Conservation (phyloP, 495 filamentous ascomycete genomes). For the Podospora tetraspora region DNA sequence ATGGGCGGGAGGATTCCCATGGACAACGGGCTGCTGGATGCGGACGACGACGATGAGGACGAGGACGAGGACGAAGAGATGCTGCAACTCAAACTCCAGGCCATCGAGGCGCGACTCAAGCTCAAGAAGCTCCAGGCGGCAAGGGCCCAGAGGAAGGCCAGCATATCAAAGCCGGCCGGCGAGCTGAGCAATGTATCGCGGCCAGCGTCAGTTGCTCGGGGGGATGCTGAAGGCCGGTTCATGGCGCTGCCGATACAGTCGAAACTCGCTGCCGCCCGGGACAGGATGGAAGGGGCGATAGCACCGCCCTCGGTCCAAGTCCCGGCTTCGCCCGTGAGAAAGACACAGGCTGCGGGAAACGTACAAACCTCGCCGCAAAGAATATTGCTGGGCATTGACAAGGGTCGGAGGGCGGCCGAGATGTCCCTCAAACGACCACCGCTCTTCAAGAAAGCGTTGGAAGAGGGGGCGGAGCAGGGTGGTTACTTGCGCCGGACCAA, state of each 20-base stretch:
- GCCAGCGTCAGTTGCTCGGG: slow-evolving; percentile 12
- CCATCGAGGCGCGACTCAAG: slow-evolving; percentile 81
- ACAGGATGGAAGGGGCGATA: slow-evolving; percentile 25
- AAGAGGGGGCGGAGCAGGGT: slow-evolving; percentile 25
- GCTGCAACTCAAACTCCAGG: slow-evolving; percentile 72
- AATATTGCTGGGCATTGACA: slow-evolving; percentile 82
- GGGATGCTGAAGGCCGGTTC: slow-evolving; percentile 12
- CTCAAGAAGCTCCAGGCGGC: slow-evolving; percentile 77
- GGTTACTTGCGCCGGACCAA: slow-evolving; percentile 42
- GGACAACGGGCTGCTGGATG: slow-evolving; percentile 33
- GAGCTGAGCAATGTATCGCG: slow-evolving; percentile 21
- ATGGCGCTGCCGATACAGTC: slow-evolving; percentile 25
- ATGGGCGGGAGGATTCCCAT: slow-evolving; percentile 24
- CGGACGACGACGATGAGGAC: slow-evolving; percentile 42
- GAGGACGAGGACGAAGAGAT: slow-evolving; percentile 89
- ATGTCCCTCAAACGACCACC: slow-evolving; percentile 78
- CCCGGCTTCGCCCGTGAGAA: slow-evolving; percentile 69
- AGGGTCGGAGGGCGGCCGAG: slow-evolving; percentile 73
- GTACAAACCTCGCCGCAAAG: slow-evolving; percentile 72
- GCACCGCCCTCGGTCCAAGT: slow-evolving; percentile 58
- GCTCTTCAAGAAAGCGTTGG: slow-evolving; percentile 33
- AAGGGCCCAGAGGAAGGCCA: slow-evolving; percentile 37
- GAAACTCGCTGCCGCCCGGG: slow-evolving; percentile 21
- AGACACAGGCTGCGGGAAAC: slow-evolving; percentile 35
- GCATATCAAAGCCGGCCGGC: slow-evolving; percentile 13